These are phyloP conservation scores for Gonium pectorale DNA, from an alignment of 139 green algal genomes.

Conservation along the genomic window DNA sequence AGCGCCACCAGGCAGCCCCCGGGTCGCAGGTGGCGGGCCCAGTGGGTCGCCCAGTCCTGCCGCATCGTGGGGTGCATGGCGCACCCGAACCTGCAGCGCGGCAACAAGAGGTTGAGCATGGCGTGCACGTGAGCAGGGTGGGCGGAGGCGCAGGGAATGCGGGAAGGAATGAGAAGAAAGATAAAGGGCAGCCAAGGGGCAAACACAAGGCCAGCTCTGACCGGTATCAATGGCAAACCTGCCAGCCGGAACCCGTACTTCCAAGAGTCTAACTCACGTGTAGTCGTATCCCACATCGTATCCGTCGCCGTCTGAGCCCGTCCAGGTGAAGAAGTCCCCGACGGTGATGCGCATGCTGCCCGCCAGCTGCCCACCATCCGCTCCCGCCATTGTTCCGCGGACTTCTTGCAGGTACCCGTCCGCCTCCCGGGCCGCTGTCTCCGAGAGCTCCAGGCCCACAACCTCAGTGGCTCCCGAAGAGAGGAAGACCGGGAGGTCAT, in stretches of 20 bases:
- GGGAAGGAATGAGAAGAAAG: too few species aligned
- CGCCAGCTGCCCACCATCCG: neutral
- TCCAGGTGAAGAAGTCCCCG: conserved; percentile 18
- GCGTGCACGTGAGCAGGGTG: too few species aligned
- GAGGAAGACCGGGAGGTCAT: conserved; percentile 19
- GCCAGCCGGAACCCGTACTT: too few species aligned
- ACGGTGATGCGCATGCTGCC: neutral
- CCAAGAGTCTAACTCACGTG: too few species aligned
- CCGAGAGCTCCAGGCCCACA: conserved; percentile 14
- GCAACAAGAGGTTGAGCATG: too few species aligned
- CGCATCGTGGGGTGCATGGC: conserved; percentile 72
- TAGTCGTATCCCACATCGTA: conserved; percentile 15
- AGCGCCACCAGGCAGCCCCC: conserved; percentile 70
- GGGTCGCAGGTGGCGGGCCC: conserved; percentile 52
- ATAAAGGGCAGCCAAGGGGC: too few species aligned
- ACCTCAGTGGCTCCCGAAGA: neutral
- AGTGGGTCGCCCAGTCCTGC: conserved; percentile 63
- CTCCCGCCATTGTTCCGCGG: too few species aligned
- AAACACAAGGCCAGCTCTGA: too few species aligned
- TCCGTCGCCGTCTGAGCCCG: neutral
- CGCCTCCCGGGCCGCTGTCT: neutral
- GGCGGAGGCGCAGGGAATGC: too few species aligned
- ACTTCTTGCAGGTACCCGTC: conserved; percentile 8
- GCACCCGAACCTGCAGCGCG: conserved; percentile 82
- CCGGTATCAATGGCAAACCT: too few species aligned